phyloP scores from a whole-genome alignment of 768 basidiomycete genomes.

The Gelatoporia subvermispora region DNA sequence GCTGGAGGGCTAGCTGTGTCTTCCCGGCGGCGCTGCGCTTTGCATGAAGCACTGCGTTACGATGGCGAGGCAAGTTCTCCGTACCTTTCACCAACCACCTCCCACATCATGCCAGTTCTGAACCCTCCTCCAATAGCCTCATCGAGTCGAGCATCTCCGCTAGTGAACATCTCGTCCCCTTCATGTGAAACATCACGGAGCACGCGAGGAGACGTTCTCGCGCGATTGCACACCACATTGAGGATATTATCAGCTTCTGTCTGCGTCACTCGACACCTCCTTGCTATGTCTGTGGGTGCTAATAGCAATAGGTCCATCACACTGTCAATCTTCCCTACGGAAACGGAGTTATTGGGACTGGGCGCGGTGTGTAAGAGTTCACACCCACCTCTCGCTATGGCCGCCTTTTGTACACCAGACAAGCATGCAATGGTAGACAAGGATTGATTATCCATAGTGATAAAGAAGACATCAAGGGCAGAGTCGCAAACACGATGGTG shows the following conservation, averaged over 20 bases:
- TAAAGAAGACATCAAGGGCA: no score
- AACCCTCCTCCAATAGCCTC: slow-evolving; percentile 73
- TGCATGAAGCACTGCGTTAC: neutral
- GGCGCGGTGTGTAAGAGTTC: no score
- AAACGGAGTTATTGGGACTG: no score
- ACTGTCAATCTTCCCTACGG: slow-evolving; percentile 11
- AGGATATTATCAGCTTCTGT: slow-evolving; percentile 48
- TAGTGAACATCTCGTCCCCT: slow-evolving; percentile 52
- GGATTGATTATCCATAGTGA: slow-evolving; percentile 14
- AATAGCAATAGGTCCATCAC: slow-evolving; percentile 44
- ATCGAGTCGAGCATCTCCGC: slow-evolving; percentile 73
- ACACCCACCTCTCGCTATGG: slow-evolving; percentile 36
- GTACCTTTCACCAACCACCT: slow-evolving; percentile 86
- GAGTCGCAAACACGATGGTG: slow-evolving; percentile 1
- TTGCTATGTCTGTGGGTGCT: slow-evolving; percentile 47
- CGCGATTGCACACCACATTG: slow-evolving; percentile 41
- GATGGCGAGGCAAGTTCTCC: slow-evolving; percentile 9
- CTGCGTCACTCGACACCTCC: slow-evolving; percentile 47
- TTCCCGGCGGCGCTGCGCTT: slow-evolving; percentile 82
- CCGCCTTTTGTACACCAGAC: slow-evolving; percentile 26
- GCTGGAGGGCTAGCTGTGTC: slow-evolving; percentile 85
- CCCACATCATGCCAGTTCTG: slow-evolving; percentile 76
- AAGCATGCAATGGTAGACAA: slow-evolving; percentile 20
- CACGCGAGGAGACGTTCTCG: slow-evolving; percentile 32
- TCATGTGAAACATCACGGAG: slow-evolving; percentile 36